Conservation (phyloP, 768 basidiomycete species). For the Suillus lakei region DNA sequence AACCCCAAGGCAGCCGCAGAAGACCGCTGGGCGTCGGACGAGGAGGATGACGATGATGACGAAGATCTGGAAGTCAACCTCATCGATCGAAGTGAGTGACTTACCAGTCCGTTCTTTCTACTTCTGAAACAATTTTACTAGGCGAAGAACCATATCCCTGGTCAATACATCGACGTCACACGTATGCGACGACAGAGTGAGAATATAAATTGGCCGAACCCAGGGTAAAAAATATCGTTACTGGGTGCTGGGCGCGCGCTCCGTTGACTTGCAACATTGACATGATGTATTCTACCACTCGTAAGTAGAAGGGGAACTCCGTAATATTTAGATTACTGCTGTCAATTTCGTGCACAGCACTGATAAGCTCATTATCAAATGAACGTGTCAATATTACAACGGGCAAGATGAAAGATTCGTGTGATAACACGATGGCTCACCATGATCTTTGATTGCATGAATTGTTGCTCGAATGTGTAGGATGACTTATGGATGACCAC, state of each 20-base stretch:
- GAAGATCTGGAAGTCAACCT: constrained; percentile 58
- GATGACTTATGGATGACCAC: not conserved
- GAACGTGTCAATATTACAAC: not conserved
- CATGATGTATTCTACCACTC: not conserved
- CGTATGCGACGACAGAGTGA: constrained; percentile 59
- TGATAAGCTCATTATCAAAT: constrained; percentile 5
- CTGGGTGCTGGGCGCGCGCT: not conserved
- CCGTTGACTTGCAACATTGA: not conserved
- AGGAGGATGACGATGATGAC: constrained; percentile 58
- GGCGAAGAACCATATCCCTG: constrained; percentile 75
- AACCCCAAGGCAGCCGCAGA: constrained; percentile 60
- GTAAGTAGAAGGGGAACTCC: not conserved
- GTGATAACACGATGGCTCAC: not conserved
- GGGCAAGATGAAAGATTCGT: not conserved
- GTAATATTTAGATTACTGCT: not conserved
- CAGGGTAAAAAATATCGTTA: constrained; percentile 45
- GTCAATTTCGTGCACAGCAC: constrained; percentile 10
- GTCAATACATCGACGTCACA: constrained; percentile 78
- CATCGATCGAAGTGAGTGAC: constrained; percentile 70
- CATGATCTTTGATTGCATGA: not conserved
- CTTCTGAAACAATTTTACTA: constrained; percentile 33
- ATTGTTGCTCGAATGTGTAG: not conserved
- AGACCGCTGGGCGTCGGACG: constrained; percentile 69
- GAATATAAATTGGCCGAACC: constrained; percentile 74
- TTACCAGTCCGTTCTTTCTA: constrained; percentile 10